Evolutionary conservation across 2,329 filamentous ascomycete genomes (phyloP).

Genomic region (Acephala macrosclerotiorum): DNA sequence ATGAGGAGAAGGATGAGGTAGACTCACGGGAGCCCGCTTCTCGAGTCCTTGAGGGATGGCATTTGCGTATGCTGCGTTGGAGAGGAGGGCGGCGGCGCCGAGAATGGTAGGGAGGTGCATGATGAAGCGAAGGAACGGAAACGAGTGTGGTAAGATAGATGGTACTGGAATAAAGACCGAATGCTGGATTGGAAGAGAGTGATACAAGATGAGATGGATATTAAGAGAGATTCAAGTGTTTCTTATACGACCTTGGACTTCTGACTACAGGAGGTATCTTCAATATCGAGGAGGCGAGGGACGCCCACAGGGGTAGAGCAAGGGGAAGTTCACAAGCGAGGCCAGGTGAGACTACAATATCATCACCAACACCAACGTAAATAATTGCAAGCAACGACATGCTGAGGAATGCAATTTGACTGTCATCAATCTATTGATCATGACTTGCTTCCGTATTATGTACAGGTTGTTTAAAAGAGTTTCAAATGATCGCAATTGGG

Average conservation of each 20-base stretch:
- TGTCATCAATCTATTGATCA: constrained; percentile 29
- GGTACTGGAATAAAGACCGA: not conserved
- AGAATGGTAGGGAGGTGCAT: constrained; percentile 31
- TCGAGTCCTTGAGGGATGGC: constrained; percentile 20
- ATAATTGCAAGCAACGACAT: constrained; percentile 2
- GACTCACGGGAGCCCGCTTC: constrained; percentile 16
- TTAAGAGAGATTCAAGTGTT: not conserved
- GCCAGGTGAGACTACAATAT: not conserved
- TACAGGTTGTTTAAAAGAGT: constrained; percentile 32
- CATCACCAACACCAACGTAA: constrained; percentile 7
- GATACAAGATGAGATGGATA: not conserved
- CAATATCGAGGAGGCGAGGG: constrained; percentile 7
- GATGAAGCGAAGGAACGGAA: constrained; percentile 6
- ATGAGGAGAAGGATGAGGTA: not conserved
- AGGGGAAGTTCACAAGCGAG: not conserved
- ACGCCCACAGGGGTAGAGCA: not conserved
- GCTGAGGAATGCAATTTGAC: constrained; percentile 20
- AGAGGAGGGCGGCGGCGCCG: constrained; percentile 22
- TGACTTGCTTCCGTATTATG: constrained; percentile 34
- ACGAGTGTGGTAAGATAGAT: constrained; percentile 6
- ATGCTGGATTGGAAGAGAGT: not conserved
- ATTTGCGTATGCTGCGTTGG: constrained; percentile 18
- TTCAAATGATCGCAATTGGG: constrained; percentile 15
- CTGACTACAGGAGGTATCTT: not conserved
- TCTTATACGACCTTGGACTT: constrained; percentile 19